Evolutionary conservation across 2,329 filamentous ascomycete genomes (phyloP), one percentile per base, ranked within the genome.

Genomic region (Fulvia fulva): DNA sequence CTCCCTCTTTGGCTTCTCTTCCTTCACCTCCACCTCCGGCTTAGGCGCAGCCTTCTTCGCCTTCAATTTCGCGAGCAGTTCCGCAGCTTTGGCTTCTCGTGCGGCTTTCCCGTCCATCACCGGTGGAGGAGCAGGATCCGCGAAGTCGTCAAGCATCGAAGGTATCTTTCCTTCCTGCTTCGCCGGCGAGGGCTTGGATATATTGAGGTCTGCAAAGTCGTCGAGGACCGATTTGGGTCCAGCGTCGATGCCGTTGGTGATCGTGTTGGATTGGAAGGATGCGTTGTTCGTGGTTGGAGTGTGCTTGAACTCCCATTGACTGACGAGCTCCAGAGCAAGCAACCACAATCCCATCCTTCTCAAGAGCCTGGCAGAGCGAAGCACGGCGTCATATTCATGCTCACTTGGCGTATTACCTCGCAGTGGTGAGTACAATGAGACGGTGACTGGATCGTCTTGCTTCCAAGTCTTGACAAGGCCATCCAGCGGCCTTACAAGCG

Each of bases 381-480:
- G 70, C 92, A 97, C 19, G 94, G 79, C 55, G 86, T 82, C 16
- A 49, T 64, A 71, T 53, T 71, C 70, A 28, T 69, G 55, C 30
- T 65, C 61, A 19, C 56, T 63, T 92, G 76, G 0, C 88, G 91
- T 75, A 87, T 88, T 62, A 25, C 44, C 11, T 88, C 88, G 85
- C 8, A 99, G 82, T 67, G 97, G 88, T 25, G 87, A 84, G 73
- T 99, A 99, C 1, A 99, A 77, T 0, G 96, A 84, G 0, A 97
- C 85, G 1, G 97, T 81, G 0, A 91, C 90, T 0, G 94, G 93
- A 71, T 99, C 94, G 66, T 97, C 93, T 0, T 91, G 84, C 55
- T 92, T 79, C 63, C 87, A 87, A 8, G 34, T 60, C 52, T 94
- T 76, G 1, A 96, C 80, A 11, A 47, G 44, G 0, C 84, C 85